Percentiles rank a stretch among this genome's conserved stretches.
phyloP scores from a whole-genome alignment of 2,329 filamentous ascomycete genomes.

The Onygenales sp. region DNA sequence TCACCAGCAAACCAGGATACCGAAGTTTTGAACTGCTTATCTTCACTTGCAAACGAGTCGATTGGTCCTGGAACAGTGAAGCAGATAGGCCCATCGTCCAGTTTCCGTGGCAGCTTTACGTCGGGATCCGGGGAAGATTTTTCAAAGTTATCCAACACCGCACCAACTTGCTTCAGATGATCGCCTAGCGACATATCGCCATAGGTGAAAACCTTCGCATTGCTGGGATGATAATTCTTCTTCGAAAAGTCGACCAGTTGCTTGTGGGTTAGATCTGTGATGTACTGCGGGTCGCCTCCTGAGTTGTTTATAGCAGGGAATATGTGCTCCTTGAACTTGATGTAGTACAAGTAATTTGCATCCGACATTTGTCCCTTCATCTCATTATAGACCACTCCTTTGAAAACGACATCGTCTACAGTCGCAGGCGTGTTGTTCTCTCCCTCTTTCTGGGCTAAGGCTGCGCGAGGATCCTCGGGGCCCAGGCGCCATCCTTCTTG shows the following conservation, averaged over 20 bases:
- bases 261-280: slow-evolving; percentile 87
- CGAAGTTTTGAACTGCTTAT: slow-evolving; percentile 88
- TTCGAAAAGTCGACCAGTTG: slow-evolving; percentile 82
- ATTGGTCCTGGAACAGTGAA: slow-evolving; percentile 70
- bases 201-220: slow-evolving; percentile 92
- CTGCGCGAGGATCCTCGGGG: slow-evolving; percentile 69
- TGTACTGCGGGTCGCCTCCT: slow-evolving; percentile 90
- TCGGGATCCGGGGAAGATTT: slow-evolving; percentile 60
- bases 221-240: slow-evolving; percentile 93
- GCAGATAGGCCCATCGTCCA: slow-evolving; percentile 56
- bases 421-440: slow-evolving; percentile 16
- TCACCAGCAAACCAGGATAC: slow-evolving; percentile 87
- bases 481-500: slow-evolving; percentile 97
- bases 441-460: slow-evolving; percentile 36
- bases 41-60: slow-evolving; percentile 74
- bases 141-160: slow-evolving; percentile 63
- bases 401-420: slow-evolving; percentile 58
- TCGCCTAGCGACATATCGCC: slow-evolving; percentile 79
- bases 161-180: slow-evolving; percentile 70
- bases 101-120: slow-evolving; percentile 65
- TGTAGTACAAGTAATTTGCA: slow-evolving; percentile 91
- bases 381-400: slow-evolving; percentile 97
- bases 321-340: slow-evolving; percentile 87
- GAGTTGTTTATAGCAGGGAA: slow-evolving; percentile 95
- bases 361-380: slow-evolving; percentile 99